Evolutionary conservation across 257 asterid species (phyloP).

Genomic region (Rubia yunnanensis): DNA sequence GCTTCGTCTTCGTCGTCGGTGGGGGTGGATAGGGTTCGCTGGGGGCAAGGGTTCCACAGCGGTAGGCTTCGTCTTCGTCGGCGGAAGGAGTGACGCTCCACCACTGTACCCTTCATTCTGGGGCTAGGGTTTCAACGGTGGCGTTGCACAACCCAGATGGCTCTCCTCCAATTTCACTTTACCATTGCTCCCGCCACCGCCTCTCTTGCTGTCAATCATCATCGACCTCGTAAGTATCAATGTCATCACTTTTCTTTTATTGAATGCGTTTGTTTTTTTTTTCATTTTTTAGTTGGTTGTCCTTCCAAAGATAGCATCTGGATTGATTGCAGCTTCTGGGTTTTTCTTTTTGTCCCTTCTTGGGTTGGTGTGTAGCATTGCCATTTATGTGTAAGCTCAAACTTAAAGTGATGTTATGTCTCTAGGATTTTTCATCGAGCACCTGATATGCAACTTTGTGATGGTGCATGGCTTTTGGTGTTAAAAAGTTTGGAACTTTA

Average conservation of each 20-base stretch:
- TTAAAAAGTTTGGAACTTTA: background rate
- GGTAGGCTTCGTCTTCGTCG: too few relatives aligned
- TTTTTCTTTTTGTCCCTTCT: too few relatives aligned
- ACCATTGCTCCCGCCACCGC: background rate
- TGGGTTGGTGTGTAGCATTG: too few relatives aligned
- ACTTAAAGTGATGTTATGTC: background rate
- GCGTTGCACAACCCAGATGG: too few relatives aligned
- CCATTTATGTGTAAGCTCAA: too few relatives aligned
- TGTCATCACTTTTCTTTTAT: background rate
- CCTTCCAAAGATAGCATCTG: background rate
- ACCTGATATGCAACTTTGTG: background rate
- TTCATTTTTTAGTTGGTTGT: background rate
- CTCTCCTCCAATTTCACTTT: too few relatives aligned
- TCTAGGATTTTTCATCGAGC: background rate
- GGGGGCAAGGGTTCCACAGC: too few relatives aligned
- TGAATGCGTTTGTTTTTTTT: background rate
- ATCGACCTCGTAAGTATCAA: constrained; percentile 1
- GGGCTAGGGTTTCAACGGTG: too few relatives aligned
- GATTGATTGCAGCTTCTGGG: too few relatives aligned
- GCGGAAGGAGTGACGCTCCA: constrained; percentile 7
- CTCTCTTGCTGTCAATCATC: background rate
- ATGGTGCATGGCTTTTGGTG: background rate
- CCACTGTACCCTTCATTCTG: too few relatives aligned
- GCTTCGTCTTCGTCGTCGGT: too few relatives aligned
- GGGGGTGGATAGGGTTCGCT: too few relatives aligned